Conservation (phyloP, 129 eudicot genomes). For the Flaveria brownii region DNA sequence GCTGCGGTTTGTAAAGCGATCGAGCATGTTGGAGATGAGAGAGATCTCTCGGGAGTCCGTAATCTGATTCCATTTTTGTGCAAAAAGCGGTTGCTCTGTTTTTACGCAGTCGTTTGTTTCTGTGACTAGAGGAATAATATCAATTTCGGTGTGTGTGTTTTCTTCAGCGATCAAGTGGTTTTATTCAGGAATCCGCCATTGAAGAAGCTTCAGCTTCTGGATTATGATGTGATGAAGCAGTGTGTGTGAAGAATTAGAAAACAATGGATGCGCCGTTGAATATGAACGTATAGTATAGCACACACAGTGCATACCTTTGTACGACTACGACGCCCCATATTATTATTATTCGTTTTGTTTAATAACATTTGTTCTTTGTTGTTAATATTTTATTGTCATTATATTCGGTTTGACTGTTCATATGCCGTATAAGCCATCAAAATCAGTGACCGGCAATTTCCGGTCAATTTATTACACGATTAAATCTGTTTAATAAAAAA, state of each 20-base stretch:
- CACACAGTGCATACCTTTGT: neutral
- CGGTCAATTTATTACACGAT: no score
- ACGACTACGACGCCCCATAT: neutral
- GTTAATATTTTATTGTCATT: no score
- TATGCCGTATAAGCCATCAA: no score
- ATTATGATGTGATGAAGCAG: neutral
- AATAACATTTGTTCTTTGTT: no score
- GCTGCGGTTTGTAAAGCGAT: slow-evolving; percentile 70
- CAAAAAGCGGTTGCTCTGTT: slow-evolving; percentile 22
- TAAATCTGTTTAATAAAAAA: no score
- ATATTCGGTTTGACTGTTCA: no score
- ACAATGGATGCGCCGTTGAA: slow-evolving; percentile 31
- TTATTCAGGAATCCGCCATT: slow-evolving; percentile 13
- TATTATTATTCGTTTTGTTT: no score
- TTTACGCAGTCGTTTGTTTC: slow-evolving; percentile 27
- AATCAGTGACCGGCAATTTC: no score
- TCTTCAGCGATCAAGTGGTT: neutral
- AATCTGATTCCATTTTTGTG: slow-evolving; percentile 74
- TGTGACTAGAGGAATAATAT: neutral
- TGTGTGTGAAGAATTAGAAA: neutral
- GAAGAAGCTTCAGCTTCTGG: neutral
- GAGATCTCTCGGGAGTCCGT: slow-evolving; percentile 74
- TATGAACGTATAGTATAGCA: slow-evolving; percentile 22
- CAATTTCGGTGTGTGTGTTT: neutral
- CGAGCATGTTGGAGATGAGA: slow-evolving; percentile 80